Conservation (phyloP, 1,284 basidiomycete species). For the Jaminaea rosea region DNA sequence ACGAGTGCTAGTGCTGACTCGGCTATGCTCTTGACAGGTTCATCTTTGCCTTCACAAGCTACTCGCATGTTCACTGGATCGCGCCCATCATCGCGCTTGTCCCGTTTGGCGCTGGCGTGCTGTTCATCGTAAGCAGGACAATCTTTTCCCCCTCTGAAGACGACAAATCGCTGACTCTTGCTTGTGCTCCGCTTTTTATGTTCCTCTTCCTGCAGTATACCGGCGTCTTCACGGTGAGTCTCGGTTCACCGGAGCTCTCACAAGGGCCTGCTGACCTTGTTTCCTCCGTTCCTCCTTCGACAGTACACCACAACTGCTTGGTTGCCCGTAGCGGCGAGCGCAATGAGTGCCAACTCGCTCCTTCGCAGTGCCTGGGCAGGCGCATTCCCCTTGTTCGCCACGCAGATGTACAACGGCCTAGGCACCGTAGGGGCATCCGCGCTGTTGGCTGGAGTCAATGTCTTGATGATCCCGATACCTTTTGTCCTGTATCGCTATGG, state of each 20-base stretch:
- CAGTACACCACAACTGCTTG: slow-evolving; percentile 5
- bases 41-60: slow-evolving; percentile 13
- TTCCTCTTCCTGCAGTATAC: no score
- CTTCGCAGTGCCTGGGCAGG: slow-evolving; percentile 5
- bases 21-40: slow-evolving; percentile 4
- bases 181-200: no score
- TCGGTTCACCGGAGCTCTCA: no score
- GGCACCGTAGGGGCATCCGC: slow-evolving; percentile 11
- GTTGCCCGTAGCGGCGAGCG: slow-evolving; percentile 19
- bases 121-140: no score
- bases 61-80: slow-evolving; percentile 11
- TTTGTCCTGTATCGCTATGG: slow-evolving; percentile 15
- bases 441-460: slow-evolving; percentile 13
- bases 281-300: no score
- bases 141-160: no score
- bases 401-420: slow-evolving; percentile 10
- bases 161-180: no score
- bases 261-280: no score
- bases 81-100: slow-evolving; percentile 9
- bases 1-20: no score
- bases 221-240: slow-evolving; percentile 15
- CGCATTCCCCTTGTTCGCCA: slow-evolving; percentile 16
- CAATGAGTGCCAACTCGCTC: slow-evolving; percentile 9
- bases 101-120: slow-evolving; percentile 54
- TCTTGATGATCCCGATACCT: slow-evolving; percentile 14